These are phyloP conservation scores for Ogataea parapolymorpha DNA, from an alignment of 805 yeast genomes.

Conservation along the genomic window DNA sequence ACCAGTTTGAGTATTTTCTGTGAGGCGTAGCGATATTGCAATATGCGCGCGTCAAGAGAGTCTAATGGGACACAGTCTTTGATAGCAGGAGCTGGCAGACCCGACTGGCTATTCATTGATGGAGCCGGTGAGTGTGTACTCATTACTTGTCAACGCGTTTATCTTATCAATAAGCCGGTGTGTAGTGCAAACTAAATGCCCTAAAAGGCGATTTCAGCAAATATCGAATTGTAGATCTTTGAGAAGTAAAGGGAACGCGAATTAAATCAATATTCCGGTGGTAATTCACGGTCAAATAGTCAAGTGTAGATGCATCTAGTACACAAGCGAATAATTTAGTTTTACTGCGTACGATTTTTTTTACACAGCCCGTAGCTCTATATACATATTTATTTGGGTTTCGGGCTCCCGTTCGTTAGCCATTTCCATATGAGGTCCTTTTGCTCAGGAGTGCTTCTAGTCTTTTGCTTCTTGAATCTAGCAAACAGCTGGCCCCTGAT, in stretches of 20 bases:
- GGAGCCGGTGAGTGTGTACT: background rate
- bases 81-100: background rate
- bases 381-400: constrained; percentile 13
- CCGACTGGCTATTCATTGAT: background rate
- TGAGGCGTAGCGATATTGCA: constrained; percentile 57
- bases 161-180: constrained; percentile 1
- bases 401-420: constrained; percentile 44
- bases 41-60: constrained; percentile 51
- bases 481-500: constrained; percentile 15
- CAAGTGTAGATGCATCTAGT: constrained; percentile 1
- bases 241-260: too few relatives aligned
- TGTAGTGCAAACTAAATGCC: background rate
- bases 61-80: constrained; percentile 38
- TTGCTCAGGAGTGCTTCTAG: constrained; percentile 18
- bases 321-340: background rate
- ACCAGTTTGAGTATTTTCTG: constrained; percentile 43
- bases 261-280: too few relatives aligned
- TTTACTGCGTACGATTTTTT: background rate
- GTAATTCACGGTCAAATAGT: background rate
- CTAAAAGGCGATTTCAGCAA: too few relatives aligned
- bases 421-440: constrained; percentile 55
- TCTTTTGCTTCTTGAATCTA: constrained; percentile 7
- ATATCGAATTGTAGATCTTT: too few relatives aligned
- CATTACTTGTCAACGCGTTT: constrained; percentile 5
- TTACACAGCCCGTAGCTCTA: constrained; percentile 6